Conservation (phyloP, 768 basidiomycete genomes). For the Tulasnella sp. region DNA sequence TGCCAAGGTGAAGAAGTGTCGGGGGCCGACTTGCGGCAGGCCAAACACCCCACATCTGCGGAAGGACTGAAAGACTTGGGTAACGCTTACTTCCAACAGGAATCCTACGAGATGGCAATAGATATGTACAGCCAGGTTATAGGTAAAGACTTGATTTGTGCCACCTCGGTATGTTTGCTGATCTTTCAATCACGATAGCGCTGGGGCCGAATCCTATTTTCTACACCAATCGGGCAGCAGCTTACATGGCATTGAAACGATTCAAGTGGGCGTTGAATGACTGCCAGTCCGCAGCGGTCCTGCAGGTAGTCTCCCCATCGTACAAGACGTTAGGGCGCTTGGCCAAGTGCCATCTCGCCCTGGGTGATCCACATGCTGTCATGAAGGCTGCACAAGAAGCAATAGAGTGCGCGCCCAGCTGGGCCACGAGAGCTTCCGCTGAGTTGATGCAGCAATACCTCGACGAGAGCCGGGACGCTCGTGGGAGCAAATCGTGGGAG, state of each 20-base stretch:
- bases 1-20: no score
- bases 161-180: neutral
- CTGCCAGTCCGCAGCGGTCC: slow-evolving; percentile 59
- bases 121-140: slow-evolving; percentile 68
- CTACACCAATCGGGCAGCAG: slow-evolving; percentile 77
- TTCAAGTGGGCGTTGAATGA: slow-evolving; percentile 67
- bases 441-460: slow-evolving; percentile 54
- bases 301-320: slow-evolving; percentile 52
- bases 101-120: slow-evolving; percentile 53
- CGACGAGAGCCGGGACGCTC: slow-evolving; percentile 48
- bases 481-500: slow-evolving; percentile 56
- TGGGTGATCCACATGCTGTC: slow-evolving; percentile 59
- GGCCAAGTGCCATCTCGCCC: slow-evolving; percentile 72
- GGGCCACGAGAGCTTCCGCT: slow-evolving; percentile 52
- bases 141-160: slow-evolving; percentile 31
- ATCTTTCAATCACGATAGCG: no score
- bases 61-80: slow-evolving; percentile 64
- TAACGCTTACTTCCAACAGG: slow-evolving; percentile 61
- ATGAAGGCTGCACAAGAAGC: slow-evolving; percentile 54
- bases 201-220: slow-evolving; percentile 52
- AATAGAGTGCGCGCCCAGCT: slow-evolving; percentile 45
- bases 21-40: no score
- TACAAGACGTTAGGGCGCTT: slow-evolving; percentile 73
- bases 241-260: slow-evolving; percentile 70
- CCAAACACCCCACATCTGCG: neutral